Evolutionary conservation across 441 rosid genomes (phyloP), one percentile per base, ranked within the genome.

Genomic region (Flueggea neowawraea): DNA sequence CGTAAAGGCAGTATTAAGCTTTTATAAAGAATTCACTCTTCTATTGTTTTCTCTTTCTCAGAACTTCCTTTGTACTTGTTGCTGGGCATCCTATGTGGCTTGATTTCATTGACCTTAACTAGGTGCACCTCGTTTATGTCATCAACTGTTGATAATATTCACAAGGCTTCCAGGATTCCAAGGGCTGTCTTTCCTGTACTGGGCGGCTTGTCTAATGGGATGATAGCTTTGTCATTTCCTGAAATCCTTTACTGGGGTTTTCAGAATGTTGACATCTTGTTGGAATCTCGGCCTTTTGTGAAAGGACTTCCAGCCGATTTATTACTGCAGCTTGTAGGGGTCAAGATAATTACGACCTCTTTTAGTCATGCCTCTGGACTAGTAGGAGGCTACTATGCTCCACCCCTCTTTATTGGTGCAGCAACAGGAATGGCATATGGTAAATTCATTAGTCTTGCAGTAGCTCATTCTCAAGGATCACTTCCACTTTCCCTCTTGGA

Each of bases 341-440:
- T 89, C 68, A 94, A 94, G 83, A 84, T 90, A 71, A 70, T 77
- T 50, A 89, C 95, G n/a, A 90, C 98, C n/a, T 90, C 98, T 52
- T 64, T 91, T 75, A 88, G 96, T 60, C 86, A 94, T 14, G 98
- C 97, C 41, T 90, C 88, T 51, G 98, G 98, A 70, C 74, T 94
- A 58, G 97, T 90, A 1, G 97, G 98, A 64, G 98, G 98, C 43
- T 90, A 85, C 68, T 90, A 94, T 81, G 95, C 93, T 52, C 98
- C 98, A 51, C 88, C 98, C 67, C 93, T 94, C 57, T 94, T 94
- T 78, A 90, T 94, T 63, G 98, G 98, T 52, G 98, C 95, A 54
- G 97, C 98, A 50, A 88, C 97, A 45, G 97, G 98, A 69, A 89
- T 90, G 88, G 90, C 96, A 31, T 94, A 90, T 69, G 98, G 98